phyloP scores from a whole-genome alignment of 1,284 basidiomycete genomes.

The Inonotus hispidus region DNA sequence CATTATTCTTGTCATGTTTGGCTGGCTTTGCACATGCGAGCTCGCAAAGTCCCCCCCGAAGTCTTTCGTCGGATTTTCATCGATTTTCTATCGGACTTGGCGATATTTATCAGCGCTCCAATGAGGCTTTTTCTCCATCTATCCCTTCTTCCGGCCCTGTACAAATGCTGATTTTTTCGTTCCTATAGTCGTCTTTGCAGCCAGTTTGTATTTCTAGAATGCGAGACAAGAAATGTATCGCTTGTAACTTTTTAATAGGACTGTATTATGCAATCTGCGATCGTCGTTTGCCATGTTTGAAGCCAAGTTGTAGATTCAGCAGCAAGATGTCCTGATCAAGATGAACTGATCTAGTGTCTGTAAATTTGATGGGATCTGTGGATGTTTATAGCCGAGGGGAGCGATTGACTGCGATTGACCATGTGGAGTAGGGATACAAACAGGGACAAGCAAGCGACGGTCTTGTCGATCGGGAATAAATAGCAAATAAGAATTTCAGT shows the following conservation, averaged over 20 bases:
- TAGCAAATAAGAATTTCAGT: background rate
- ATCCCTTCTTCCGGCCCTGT: background rate
- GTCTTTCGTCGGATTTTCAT: background rate
- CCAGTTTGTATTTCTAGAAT: slow-evolving; percentile 79
- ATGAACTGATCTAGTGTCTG: background rate
- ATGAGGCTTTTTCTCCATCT: slow-evolving; percentile 1
- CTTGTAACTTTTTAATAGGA: background rate
- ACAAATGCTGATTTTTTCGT: background rate
- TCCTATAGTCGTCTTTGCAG: slow-evolving; percentile 71
- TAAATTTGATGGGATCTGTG: background rate
- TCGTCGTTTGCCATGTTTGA: background rate
- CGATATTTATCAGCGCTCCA: slow-evolving; percentile 13
- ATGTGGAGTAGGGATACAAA: background rate
- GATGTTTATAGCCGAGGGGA: background rate
- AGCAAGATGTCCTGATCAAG: background rate
- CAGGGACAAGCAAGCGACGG: background rate
- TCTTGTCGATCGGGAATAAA: background rate
- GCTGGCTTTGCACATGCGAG: background rate
- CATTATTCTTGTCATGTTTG: background rate
- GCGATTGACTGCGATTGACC: background rate
- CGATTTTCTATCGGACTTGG: background rate
- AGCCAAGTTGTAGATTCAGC: too few relatives aligned
- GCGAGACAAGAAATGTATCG: background rate
- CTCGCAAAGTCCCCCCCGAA: background rate
- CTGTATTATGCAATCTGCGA: background rate